Evolutionary conservation across 164 flowering plant species (phyloP), one percentile per base, ranked within the genome.

Genomic region (Berberis thunbergii): DNA sequence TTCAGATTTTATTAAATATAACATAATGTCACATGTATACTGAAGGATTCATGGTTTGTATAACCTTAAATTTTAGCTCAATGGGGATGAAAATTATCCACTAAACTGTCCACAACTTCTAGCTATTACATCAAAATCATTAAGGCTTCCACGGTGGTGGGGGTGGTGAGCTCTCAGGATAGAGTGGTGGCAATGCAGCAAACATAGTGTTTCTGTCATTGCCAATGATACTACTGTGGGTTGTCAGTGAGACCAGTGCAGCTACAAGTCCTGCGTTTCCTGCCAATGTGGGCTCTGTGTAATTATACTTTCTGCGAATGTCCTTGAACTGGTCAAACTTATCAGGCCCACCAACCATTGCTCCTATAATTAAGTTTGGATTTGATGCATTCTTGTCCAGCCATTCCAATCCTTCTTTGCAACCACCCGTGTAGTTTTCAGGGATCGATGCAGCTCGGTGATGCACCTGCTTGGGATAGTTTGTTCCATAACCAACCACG

Each of bases 311-410:
- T 9, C 54, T 46, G 0, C 98, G 83, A 0, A 77, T 78, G 43
- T 92, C 98, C 3, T 42, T 68, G 66, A 80, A 89, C 2, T 70
- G 59, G 69, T 92, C 98, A 11, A 74, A 77, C 54, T 61, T 62
- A 61, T 87, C 89, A 0, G 98, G 98, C 8, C 98, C 96, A 11
- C 85, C 93, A 11, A 92, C 98, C 98, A 92, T 87, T 53, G 96
- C 98, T n/a, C 98, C 96, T 1, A 70, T 72, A 41, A 92, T 71
- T 69, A 60, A 79, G 73, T 89, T 64, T 0, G 96, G 96, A 63
- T 92, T 92, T 0, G 91, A 78, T 10, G 72, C 71, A 0, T 3
- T 12, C 46, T 68, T 69, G 61, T 84, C 81, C 0, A 74, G 68
- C 91, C 90, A 92, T 64, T 70, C 70, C 78, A 75, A 81, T 64